Percentiles rank a stretch among this genome's conserved stretches.
phyloP scores from a whole-genome alignment of 2,329 filamentous ascomycete species.

The Curvularia lunata region DNA sequence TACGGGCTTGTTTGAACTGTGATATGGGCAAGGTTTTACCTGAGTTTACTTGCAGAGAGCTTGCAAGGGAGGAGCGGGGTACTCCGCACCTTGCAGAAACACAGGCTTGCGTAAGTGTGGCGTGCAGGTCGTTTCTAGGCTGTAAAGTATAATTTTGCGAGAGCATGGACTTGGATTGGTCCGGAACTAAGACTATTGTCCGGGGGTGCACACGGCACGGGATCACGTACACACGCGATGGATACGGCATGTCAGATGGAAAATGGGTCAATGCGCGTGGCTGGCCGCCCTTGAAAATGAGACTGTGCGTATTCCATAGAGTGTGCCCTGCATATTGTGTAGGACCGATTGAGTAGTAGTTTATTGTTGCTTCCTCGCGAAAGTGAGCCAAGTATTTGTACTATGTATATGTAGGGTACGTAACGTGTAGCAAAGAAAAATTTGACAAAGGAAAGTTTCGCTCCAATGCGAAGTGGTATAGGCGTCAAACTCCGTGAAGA shows the following conservation, averaged over 20 bases:
- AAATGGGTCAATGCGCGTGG: background rate
- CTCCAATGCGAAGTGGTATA: slow-evolving; percentile 4
- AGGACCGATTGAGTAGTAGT: background rate
- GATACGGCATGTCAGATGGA: background rate
- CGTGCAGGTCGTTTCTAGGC: background rate
- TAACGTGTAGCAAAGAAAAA: background rate
- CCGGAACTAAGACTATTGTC: background rate
- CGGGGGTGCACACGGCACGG: background rate
- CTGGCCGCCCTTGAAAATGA: background rate
- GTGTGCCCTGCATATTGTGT: background rate
- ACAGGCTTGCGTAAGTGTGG: background rate
- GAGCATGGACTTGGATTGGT: background rate
- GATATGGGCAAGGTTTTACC: background rate
- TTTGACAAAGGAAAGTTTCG: background rate
- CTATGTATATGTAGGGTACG: background rate
- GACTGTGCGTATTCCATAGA: background rate
- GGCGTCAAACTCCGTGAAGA: slow-evolving; percentile 4
- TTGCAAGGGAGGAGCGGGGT: background rate
- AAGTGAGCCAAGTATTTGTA: background rate
- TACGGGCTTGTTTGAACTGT: background rate
- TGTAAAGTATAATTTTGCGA: background rate
- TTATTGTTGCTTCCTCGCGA: background rate
- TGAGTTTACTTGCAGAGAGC: background rate
- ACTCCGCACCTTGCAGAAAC: background rate
- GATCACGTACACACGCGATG: background rate